Conservation (phyloP, 208 protist genomes). For the Blechomonas ayalai region DNA sequence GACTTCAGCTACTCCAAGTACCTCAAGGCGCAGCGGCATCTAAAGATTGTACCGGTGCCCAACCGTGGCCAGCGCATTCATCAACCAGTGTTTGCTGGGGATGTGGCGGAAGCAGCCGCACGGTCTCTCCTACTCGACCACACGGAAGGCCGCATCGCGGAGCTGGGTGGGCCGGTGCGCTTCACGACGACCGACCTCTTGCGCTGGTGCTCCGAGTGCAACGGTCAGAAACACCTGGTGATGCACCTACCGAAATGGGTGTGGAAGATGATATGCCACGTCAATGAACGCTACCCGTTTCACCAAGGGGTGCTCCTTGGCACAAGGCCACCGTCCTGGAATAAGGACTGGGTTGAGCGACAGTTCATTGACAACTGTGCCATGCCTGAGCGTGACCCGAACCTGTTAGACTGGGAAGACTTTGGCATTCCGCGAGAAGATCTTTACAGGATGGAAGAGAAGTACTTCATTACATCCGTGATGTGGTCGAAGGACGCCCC, state of each 20-base stretch:
- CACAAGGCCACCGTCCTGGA: constrained; percentile 69
- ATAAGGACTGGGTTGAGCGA: constrained; percentile 82
- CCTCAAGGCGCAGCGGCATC: constrained; percentile 78
- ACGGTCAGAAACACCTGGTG: constrained; percentile 54
- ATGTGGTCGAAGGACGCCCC: constrained; percentile 75
- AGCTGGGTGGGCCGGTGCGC: constrained; percentile 84
- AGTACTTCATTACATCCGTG: constrained; percentile 83
- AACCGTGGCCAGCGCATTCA: constrained; percentile 82
- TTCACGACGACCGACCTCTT: constrained; percentile 87
- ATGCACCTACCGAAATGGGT: constrained; percentile 68
- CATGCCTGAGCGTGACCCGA: constrained; percentile 81
- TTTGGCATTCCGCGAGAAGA: constrained; percentile 88
- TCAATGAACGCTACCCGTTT: constrained; percentile 74
- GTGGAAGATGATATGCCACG: constrained; percentile 49
- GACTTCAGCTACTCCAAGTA: constrained; percentile 88
- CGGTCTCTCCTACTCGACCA: constrained; percentile 84
- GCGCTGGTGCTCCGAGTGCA: constrained; percentile 84
- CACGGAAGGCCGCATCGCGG: constrained; percentile 86
- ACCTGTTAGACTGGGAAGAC: constrained; percentile 89
- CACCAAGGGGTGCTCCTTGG: constrained; percentile 70
- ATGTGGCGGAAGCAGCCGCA: constrained; percentile 71
- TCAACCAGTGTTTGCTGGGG: constrained; percentile 86
- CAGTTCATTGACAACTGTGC: constrained; percentile 89
- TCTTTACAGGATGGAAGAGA: constrained; percentile 87
- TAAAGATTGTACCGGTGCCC: constrained; percentile 80